Evolutionary conservation across 257 asterid genomes (phyloP).

Genomic region (Nicotiana attenuata): DNA sequence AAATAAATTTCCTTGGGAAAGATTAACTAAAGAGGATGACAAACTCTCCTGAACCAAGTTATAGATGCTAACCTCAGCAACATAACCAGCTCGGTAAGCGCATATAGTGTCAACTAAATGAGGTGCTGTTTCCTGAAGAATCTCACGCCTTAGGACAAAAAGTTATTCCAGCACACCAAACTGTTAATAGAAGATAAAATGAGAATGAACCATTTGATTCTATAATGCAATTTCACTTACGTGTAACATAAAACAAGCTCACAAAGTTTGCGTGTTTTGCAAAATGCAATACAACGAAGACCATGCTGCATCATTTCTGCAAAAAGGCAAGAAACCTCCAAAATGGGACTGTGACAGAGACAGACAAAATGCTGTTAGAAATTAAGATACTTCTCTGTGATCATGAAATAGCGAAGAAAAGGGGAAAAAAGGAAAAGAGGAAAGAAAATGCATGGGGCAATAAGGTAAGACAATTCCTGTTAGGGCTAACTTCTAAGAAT

Average conservation of each 20-base stretch:
- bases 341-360: slow-evolving; percentile 67
- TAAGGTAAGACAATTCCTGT: background rate
- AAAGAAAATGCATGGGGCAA: background rate
- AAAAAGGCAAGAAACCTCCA: slow-evolving; percentile 78
- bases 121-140: slow-evolving; percentile 75
- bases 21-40: background rate
- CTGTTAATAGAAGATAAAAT: slow-evolving; percentile 19
- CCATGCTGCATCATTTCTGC: slow-evolving; percentile 99
- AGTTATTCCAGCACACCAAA: slow-evolving; percentile 16
- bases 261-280: slow-evolving; percentile 95
- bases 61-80: slow-evolving; percentile 68
- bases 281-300: slow-evolving; percentile 88
- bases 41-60: slow-evolving; percentile 5
- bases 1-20: background rate
- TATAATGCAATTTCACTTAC: slow-evolving; percentile 41
- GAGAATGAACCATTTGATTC: slow-evolving; percentile 3
- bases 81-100: slow-evolving; percentile 86
- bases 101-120: slow-evolving; percentile 53
- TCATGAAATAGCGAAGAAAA: slow-evolving; percentile 10
- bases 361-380: slow-evolving; percentile 2
- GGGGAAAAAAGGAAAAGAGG: background rate
- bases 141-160: slow-evolving; percentile 60
- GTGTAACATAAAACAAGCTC: slow-evolving; percentile 92
- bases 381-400: slow-evolving; percentile 11
- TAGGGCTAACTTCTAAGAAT: slow-evolving; percentile 2